These are phyloP conservation scores for Hymenoscyphus fructigenus DNA, from an alignment of 2,329 filamentous ascomycete species.

Conservation along the genomic window DNA sequence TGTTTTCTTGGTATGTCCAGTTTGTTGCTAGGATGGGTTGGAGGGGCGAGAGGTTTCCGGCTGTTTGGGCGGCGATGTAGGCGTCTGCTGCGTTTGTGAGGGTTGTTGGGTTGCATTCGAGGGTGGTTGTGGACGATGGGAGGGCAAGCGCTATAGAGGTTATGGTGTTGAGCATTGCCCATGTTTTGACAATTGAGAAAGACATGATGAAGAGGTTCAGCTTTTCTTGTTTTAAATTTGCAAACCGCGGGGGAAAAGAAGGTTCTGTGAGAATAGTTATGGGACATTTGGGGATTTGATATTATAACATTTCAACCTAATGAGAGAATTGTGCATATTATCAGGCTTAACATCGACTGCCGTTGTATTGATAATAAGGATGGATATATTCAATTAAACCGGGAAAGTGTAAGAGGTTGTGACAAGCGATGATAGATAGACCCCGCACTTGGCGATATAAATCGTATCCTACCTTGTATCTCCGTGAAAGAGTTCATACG, in stretches of 20 bases:
- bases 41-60: neutral
- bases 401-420: neutral
- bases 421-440: neutral
- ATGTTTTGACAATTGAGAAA: neutral
- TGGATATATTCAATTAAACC: neutral
- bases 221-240: neutral
- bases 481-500: neutral
- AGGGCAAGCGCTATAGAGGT: neutral
- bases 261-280: neutral
- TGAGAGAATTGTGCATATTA: too few species aligned
- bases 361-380: neutral
- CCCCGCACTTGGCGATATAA: neutral
- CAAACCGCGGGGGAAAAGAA: neutral
- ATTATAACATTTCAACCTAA: too few species aligned
- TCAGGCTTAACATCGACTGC: too few species aligned
- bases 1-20: slow-evolving; percentile 17
- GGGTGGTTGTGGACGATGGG: slow-evolving; percentile 3
- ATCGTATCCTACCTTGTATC: neutral
- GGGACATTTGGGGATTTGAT: too few species aligned
- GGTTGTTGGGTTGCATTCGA: slow-evolving; percentile 12
- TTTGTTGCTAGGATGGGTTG: neutral
- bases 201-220: neutral
- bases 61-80: slow-evolving; percentile 17
- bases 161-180: neutral
- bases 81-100: slow-evolving; percentile 16